Percentiles rank a stretch among this genome's conserved stretches.
These are phyloP conservation scores for Mycena vitilis DNA, from an alignment of 768 basidiomycete genomes.

Conservation along the genomic window DNA sequence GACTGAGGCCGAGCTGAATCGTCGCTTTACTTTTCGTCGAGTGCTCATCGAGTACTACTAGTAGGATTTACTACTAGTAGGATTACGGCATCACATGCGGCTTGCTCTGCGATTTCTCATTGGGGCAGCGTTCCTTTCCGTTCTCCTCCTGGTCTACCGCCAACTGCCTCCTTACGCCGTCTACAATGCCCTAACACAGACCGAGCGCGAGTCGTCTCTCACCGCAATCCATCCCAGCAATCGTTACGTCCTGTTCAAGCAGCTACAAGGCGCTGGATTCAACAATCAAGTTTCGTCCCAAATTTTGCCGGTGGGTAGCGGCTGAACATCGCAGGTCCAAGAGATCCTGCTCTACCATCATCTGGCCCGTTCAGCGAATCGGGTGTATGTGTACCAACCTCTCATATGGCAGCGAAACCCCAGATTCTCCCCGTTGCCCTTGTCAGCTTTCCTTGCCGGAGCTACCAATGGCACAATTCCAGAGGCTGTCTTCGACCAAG, in stretches of 20 bases:
- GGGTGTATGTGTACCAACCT: slow-evolving; percentile 59
- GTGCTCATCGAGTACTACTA: neutral
- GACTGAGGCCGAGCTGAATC: slow-evolving; percentile 34
- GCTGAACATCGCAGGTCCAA: slow-evolving; percentile 47
- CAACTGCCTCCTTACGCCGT: slow-evolving; percentile 50
- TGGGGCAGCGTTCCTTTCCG: slow-evolving; percentile 24
- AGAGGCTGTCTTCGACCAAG: slow-evolving; percentile 50
- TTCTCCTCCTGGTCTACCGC: slow-evolving; percentile 48
- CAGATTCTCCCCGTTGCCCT: slow-evolving; percentile 52
- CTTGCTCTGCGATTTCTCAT: slow-evolving; percentile 35
- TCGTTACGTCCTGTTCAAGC: slow-evolving; percentile 57
- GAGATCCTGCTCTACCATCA: slow-evolving; percentile 61
- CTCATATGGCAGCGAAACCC: slow-evolving; percentile 56
- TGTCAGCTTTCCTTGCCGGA: slow-evolving; percentile 57
- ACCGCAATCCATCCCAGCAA: slow-evolving; percentile 38
- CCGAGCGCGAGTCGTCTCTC: slow-evolving; percentile 46
- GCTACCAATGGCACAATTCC: slow-evolving; percentile 52
- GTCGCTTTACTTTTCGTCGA: slow-evolving; percentile 23
- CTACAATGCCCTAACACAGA: slow-evolving; percentile 47
- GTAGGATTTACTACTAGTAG: no score
- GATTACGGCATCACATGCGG: neutral
- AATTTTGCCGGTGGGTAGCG: no score
- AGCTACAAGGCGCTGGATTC: slow-evolving; percentile 61
- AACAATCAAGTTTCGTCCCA: slow-evolving; percentile 53
- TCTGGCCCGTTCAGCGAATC: slow-evolving; percentile 51